Base-by-base conservation (phyloP, 1,139 yeast genomes). In the Williopsis jadinii region DNA sequence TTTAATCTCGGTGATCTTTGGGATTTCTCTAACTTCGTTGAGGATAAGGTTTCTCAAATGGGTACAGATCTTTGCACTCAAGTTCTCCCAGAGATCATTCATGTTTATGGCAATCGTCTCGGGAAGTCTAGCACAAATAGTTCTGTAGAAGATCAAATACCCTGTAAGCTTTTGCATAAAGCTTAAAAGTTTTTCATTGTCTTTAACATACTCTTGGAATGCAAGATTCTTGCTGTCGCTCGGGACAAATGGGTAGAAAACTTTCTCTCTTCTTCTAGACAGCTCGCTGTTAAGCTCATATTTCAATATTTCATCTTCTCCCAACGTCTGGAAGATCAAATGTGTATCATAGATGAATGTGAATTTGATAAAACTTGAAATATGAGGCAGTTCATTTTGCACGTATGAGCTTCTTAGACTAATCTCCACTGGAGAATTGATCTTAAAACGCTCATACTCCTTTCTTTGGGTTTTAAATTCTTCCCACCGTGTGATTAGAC, bases 341-440 rank as follows among this genome's bases (percentile, higher is more conserved):
- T 86, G 76, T 6, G 95, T 82, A 61, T 92, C 97, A 59, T 78
- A 85, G 24, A 92, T 67, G 11, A 88, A 83, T 12, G 80, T 73
- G 41, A 88, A 62, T 43, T 81, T 80, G 29, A 64, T 60, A 42
- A 58, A 56, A 12, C 55, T 51, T 3, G 56, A 54, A 5, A 58
- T 41, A 32, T 55, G 53, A 9, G 64, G 52, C 11, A 56, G 42
- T 4, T 50, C 51, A 29, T 49, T 48, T 30, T 54, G 54, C 11
- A 45, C 29, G 19, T 66, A 62, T 0, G 82, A 72, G 44, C 77
- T 80, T 51, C 95, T 68, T 59, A 84, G 68, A 5, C 88, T 77
- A 11, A 79, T 62, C 60, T 90, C 97, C 8, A 88, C 86, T 0
- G 95, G 87, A 0, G 96, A 84, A 58, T 88, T 88, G 48, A 90